Evolutionary conservation across 768 basidiomycete genomes (phyloP), one percentile per base, ranked within the genome.

Genomic region (Amanita pallidorosea): DNA sequence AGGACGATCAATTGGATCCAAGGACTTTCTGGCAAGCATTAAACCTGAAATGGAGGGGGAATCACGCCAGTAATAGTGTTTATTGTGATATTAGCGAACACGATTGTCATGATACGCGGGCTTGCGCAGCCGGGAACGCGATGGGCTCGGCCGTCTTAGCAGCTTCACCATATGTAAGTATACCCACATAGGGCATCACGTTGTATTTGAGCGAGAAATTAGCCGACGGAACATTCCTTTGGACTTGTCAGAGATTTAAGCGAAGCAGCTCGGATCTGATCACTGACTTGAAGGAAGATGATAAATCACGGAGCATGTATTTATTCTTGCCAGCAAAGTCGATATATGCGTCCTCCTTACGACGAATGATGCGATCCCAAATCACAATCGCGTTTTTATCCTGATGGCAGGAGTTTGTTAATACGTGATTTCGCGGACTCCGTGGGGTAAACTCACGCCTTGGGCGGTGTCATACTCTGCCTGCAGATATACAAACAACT

Each of bases 301-400:
- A 81, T 37, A 85, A 63, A 51, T 92, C 91, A 31, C 81, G 79
- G 70, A 93, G 83, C 55, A 75, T 74, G 65, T 94, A 95, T 64
- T 93, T 93, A 66, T 89, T 89, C 66, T 82, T 81, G 51, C 74
- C 81, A 34, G 66, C 65, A 53, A 85, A 71, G 51, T 77, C 76
- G 46, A 95, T 67, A 40, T 75, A 63, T 0, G 88, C 88, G 54
- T 90, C 82, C 57, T 82, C 78, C 56, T 83, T 83, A 52, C 84
- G 74, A n/a, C 83, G 80, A 38, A 95, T 75, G 61, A 95, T 94
- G 35, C 86, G 81, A 67, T 95, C 92, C 92, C 92, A 95, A 13
- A 94, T 74, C 34, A 94, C 89, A 4, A 93, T 85, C 17, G 83
- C 75, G 62, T 89, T 89, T 53, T 79, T 71, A 3, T 75, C 72